Base-by-base conservation (phyloP, 768 basidiomycete genomes). In the Lentinus brumalis region DNA sequence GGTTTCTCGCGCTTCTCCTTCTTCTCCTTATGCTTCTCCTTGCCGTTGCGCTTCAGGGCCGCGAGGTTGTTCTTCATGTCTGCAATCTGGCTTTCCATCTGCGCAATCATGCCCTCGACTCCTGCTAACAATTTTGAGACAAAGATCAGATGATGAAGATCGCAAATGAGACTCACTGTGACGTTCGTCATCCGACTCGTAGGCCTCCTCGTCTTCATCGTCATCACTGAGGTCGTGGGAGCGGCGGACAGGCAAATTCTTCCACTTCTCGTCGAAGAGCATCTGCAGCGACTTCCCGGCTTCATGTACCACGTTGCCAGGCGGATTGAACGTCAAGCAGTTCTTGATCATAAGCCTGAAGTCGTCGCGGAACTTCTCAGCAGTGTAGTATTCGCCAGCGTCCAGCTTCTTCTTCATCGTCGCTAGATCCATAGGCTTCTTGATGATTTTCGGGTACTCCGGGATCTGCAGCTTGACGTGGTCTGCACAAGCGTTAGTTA, bases 311-410 rank as follows among this genome's bases (percentile, higher is more conserved):
- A 86, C 84, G 8, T 94, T 92, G 35, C 90, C 91, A 26, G 86
- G 80, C 7, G 95, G 94, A 67, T 99, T 98, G 81, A 96, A 99
- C 2, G 82, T 76, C 73, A 91, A 89, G 72, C 96, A 98, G 73
- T 99, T 99, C 51, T 88, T 83, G 69, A 98, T 89, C 91, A 98
- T 95, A 62, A 96, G 79, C 75, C 89, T 91, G 79, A 98, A 91
- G 75, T 99, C 97, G 32, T 88, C 85, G 64, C 89, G 87, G 72
- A 98, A 94, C 70, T 88, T 87, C 51, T 84, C 78, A 2, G 92
- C 88, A n/a, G 80, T 87, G 1, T 82, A 66, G 71, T 98, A 99
- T 62, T 89, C 86, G 53, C 83, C 79, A 38, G 78, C 79, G 44
- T 94, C 91, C 50, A 99, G 80, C 75, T 95, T 96, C 73, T 78